phyloP scores from a whole-genome alignment of 2,329 filamentous ascomycete genomes.

The Ceratocystis smalleyi region DNA sequence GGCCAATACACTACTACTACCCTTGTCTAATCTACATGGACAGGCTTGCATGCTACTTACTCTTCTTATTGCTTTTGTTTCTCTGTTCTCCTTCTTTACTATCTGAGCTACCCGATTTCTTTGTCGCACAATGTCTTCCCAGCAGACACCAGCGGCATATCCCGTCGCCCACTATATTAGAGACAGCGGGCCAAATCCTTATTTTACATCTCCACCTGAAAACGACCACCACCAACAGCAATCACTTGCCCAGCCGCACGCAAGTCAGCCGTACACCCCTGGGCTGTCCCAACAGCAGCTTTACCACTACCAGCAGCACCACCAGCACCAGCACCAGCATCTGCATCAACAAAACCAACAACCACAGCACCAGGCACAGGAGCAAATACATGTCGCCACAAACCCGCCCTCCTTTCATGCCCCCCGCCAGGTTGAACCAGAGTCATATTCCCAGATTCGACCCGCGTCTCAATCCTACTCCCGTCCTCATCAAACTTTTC shows the following conservation, averaged over 20 bases:
- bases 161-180: neutral
- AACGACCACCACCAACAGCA: neutral
- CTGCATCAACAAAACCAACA: neutral
- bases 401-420: too few species aligned
- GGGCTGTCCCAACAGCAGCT: too few species aligned
- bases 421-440: neutral
- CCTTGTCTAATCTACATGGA: neutral
- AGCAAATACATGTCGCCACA: too few species aligned
- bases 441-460: neutral
- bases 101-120: neutral
- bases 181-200: neutral
- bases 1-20: neutral
- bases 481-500: neutral
- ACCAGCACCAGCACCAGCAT: too few species aligned
- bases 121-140: neutral
- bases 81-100: neutral
- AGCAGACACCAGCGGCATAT: neutral
- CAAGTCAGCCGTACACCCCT: too few species aligned
- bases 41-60: neutral
- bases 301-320: too few species aligned
- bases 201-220: neutral
- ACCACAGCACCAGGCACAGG: neutral
- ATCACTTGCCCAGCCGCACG: neutral
- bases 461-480: neutral
- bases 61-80: constrained; percentile 5